Conservation (phyloP, 176 grass and related monocot species). For the Oryza coarctata region DNA sequence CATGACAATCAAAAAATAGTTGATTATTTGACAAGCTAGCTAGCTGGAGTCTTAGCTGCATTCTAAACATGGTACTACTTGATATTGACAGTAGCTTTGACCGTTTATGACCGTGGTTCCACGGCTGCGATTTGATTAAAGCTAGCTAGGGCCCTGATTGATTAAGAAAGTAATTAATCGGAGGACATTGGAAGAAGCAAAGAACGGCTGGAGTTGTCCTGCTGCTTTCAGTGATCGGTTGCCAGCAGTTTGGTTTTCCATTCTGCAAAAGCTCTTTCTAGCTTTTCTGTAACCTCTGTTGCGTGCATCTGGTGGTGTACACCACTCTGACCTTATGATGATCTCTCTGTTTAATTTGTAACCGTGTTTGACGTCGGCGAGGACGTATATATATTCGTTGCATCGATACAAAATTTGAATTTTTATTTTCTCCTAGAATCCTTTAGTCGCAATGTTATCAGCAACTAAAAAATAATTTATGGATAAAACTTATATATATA, state of each 20-base stretch:
- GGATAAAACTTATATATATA: no score
- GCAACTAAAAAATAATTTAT: no score
- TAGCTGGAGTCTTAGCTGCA: neutral
- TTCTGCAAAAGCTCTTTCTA: neutral
- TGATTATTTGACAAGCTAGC: neutral
- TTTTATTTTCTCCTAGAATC: neutral
- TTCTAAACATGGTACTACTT: neutral
- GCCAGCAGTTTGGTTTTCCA: neutral
- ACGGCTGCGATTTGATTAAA: neutral
- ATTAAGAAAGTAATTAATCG: neutral
- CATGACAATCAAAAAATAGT: no score
- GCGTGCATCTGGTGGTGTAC: neutral
- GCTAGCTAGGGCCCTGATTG: neutral
- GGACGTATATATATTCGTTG: neutral
- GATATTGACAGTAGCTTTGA: neutral
- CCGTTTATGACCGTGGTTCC: neutral
- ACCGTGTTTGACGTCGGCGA: neutral
- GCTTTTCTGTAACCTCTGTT: neutral
- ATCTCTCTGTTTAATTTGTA: neutral
- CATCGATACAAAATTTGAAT: neutral
- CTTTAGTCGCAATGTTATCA: no score
- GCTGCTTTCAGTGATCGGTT: neutral
- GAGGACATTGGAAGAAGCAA: neutral
- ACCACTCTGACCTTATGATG: neutral
- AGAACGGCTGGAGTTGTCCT: slow-evolving; percentile 32